Percentiles rank a stretch among this genome's conserved stretches.
Conservation (phyloP, 148 eudicot genomes). For the Camellia japonica region DNA sequence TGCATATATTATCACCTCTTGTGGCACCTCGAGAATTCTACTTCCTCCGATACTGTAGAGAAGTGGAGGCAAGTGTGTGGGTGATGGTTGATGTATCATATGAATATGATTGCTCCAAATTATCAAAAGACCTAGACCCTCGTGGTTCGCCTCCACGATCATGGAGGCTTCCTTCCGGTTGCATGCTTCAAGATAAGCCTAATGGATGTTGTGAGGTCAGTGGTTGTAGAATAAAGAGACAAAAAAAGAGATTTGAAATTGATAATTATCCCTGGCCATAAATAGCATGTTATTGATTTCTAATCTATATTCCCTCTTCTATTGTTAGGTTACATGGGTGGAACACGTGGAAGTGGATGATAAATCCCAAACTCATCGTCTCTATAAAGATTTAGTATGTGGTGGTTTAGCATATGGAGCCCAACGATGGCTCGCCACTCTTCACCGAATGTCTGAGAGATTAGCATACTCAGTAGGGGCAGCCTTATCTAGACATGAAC, state of each 20-base stretch:
- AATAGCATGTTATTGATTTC: too few species aligned
- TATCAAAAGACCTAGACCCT: neutral
- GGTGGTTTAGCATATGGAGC: conserved; percentile 23
- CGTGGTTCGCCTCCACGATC: conserved; percentile 23
- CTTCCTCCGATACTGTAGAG: conserved; percentile 40
- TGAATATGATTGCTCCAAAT: conserved; percentile 13
- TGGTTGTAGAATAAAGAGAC: neutral
- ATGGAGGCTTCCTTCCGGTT: conserved; percentile 68
- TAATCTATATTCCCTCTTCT: too few species aligned
- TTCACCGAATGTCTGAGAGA: conserved; percentile 27
- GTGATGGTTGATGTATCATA: conserved; percentile 45
- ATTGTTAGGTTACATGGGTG: conserved; percentile 34
- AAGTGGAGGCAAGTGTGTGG: conserved; percentile 42
- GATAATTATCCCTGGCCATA: too few species aligned
- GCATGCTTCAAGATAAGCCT: conserved; percentile 42
- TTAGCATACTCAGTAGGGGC: neutral
- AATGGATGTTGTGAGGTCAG: conserved; percentile 40
- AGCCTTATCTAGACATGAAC: neutral
- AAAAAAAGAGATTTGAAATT: too few species aligned
- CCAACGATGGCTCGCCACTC: conserved; percentile 17
- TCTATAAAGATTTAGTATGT: conserved; percentile 29
- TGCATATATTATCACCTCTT: conserved; percentile 48
- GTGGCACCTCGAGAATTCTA: conserved; percentile 45
- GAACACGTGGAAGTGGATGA: conserved; percentile 41
- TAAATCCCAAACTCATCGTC: conserved; percentile 18